Base-by-base conservation (phyloP, 148 eudicot species). In the Linanthus parryae region DNA sequence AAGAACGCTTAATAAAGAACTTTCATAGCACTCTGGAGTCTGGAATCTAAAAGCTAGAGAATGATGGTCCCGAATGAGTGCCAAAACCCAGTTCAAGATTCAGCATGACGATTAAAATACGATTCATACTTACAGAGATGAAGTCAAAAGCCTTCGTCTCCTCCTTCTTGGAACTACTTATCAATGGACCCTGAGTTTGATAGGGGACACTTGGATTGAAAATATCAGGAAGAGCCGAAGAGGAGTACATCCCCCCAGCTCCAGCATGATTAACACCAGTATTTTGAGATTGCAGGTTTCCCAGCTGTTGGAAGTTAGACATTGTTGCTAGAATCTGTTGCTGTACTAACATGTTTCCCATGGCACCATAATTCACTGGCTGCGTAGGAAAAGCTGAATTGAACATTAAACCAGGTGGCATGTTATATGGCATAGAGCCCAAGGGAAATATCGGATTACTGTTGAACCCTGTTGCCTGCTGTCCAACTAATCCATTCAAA, bases 101-200 rank as follows among this genome's bases (percentile, higher is more conserved):
- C n/a, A n/a, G n/a, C n/a, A n/a, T n/a, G n/a, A n/a, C n/a, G n/a
- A n/a, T n/a, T n/a, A n/a, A n/a, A n/a, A n/a, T n/a, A n/a, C n/a
- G n/a, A n/a, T 43, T 39, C 54, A 55, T 16, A 59, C 84, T 81
- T 75, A 91, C 97, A 54, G 94, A 83, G 68, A 91, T 86, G 59
- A 91, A 91, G 73, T 91, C 97, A 73, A 91, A 91, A 22, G 95
- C 95, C 75, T 66, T 91, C 11, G 81, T 74, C 0, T 91, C 97
- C 68, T 86, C 95, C 67, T 78, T 85, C 71, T 75, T 78, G 5
- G 95, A 73, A 64, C 66, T 62, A 48, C 74, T 85, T 75, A 81
- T 68, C 30, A 70, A 63, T 22, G 84, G 62, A 42, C 69, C 77
- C 8, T 95, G 69, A 63, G 76, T 61, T 74, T 86, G 88, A 66